Percentiles rank a stretch among this genome's conserved stretches.
These are phyloP conservation scores for Hypoxylon sp. DNA, from an alignment of 2,329 filamentous ascomycete genomes.

Conservation along the genomic window DNA sequence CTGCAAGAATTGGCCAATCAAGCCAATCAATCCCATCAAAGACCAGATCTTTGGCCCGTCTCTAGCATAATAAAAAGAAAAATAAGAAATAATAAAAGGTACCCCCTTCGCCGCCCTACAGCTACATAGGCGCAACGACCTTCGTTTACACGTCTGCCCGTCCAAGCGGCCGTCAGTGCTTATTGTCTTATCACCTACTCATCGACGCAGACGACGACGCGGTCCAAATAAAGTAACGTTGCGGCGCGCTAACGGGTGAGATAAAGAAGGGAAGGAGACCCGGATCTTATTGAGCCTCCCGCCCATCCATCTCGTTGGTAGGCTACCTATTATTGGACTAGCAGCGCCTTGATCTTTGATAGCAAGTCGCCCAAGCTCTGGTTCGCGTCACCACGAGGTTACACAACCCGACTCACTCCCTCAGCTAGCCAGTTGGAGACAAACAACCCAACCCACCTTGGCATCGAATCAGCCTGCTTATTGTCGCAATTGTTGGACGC, in stretches of 20 bases:
- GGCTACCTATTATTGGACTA: slow-evolving; percentile 29
- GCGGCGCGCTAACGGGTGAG: slow-evolving; percentile 35
- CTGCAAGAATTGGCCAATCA: slow-evolving; percentile 39
- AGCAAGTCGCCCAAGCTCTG: slow-evolving; percentile 20
- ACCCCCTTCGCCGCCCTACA: slow-evolving; percentile 9
- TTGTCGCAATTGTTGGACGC: slow-evolving; percentile 29
- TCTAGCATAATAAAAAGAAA: slow-evolving; percentile 15
- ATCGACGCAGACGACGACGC: slow-evolving; percentile 28
- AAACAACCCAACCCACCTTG: slow-evolving; percentile 27
- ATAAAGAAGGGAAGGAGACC: slow-evolving; percentile 30
- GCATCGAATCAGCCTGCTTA: slow-evolving; percentile 36
- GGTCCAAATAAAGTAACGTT: slow-evolving; percentile 42
- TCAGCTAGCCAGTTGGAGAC: slow-evolving; percentile 25
- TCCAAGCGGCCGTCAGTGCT: slow-evolving; percentile 37
- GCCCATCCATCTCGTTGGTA: slow-evolving; percentile 19
- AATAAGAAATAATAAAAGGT: slow-evolving; percentile 24
- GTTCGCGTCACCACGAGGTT: slow-evolving; percentile 26
- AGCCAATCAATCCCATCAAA: slow-evolving; percentile 18
- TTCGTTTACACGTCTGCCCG: slow-evolving; percentile 24
- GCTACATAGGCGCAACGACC: slow-evolving; percentile 1
- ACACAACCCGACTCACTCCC: slow-evolving; percentile 11
- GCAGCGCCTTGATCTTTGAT: slow-evolving; percentile 37
- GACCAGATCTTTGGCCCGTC: slow-evolving; percentile 30
- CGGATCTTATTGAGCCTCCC: slow-evolving; percentile 34
- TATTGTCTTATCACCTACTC: slow-evolving; percentile 36